A percentile compares a stretch with the other conserved stretches of the same genome.
Evolutionary conservation across 495 filamentous ascomycete species (phyloP).

Genomic region (Trichocladium antarcticum): DNA sequence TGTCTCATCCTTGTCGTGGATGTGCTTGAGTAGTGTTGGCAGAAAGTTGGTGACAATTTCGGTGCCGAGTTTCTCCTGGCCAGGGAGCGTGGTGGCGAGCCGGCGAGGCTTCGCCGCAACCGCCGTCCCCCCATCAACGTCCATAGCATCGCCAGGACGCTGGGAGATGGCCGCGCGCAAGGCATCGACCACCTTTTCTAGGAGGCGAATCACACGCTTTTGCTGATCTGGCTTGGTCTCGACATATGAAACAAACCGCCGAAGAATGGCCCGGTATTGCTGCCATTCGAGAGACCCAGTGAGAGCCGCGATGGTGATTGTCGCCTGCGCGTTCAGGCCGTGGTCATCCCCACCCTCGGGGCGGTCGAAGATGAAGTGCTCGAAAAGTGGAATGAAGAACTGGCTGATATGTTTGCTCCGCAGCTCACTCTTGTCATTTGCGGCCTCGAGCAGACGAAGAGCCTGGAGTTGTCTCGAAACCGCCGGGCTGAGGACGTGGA

Average conservation of each 20-base stretch:
- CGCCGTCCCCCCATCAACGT: constrained; percentile 27
- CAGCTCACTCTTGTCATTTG: constrained; percentile 50
- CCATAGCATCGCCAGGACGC: constrained; percentile 31
- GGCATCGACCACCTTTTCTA: constrained; percentile 70
- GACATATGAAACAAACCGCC: constrained; percentile 68
- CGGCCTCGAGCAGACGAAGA: constrained; percentile 58
- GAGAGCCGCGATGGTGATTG: constrained; percentile 60
- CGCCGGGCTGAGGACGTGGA: constrained; percentile 82
- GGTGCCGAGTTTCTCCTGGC: constrained; percentile 53
- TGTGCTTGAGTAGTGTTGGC: constrained; percentile 62
- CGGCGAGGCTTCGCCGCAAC: constrained; percentile 16
- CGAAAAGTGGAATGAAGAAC: constrained; percentile 81
- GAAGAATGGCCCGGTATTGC: constrained; percentile 75
- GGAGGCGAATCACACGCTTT: constrained; percentile 71
- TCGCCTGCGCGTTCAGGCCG: constrained; percentile 73
- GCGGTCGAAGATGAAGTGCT: constrained; percentile 83
- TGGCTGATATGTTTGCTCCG: constrained; percentile 67
- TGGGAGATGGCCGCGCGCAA: constrained; percentile 43
- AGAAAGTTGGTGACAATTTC: constrained; percentile 68
- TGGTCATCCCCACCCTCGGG: constrained; percentile 67
- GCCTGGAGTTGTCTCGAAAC: constrained; percentile 78
- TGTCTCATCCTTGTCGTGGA: constrained; percentile 88
- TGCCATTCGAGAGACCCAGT: constrained; percentile 74
- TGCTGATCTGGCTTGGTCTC: constrained; percentile 70
- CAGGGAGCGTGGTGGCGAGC: constrained; percentile 57